Conservation (phyloP, 2,329 filamentous ascomycete genomes). For the Cyclaneusma minus region DNA sequence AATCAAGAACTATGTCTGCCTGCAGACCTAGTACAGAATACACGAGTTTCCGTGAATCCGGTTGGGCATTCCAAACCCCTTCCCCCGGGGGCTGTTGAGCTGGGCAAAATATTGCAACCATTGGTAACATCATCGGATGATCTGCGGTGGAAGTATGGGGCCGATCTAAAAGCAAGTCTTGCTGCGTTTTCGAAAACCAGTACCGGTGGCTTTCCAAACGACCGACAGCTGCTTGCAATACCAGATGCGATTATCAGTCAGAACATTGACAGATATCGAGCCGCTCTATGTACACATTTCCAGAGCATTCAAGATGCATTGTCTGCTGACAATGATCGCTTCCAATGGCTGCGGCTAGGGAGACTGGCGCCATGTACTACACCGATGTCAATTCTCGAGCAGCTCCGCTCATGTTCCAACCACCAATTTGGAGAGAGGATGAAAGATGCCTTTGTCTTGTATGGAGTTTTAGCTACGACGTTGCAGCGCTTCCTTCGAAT, state of each 20-base stretch:
- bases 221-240: constrained; percentile 3
- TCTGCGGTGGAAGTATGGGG: constrained; percentile 20
- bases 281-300: constrained; percentile 8
- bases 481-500: constrained; percentile 27
- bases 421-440: constrained; percentile 15
- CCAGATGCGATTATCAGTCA: constrained; percentile 4
- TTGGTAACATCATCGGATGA: constrained; percentile 12
- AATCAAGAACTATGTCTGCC: too few species aligned
- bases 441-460: constrained; percentile 21
- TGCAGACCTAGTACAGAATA: too few species aligned
- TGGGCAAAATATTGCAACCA: too few species aligned
- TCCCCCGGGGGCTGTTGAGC: too few species aligned
- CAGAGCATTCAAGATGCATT: constrained; percentile 10
- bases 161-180: constrained; percentile 23
- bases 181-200: constrained; percentile 14
- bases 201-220: too few species aligned
- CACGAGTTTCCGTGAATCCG: too few species aligned
- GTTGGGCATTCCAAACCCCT: too few species aligned
- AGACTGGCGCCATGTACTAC: constrained; percentile 24
- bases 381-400: constrained; percentile 21
- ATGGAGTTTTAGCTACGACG: constrained; percentile 21
- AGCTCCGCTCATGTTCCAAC: constrained; percentile 20
- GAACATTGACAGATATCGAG: constrained; percentile 12
- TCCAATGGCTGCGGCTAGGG: constrained; percentile 20
- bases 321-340: constrained; percentile 14